Base-by-base conservation (phyloP, 805 yeast species). In the Ogataea philodendri region DNA sequence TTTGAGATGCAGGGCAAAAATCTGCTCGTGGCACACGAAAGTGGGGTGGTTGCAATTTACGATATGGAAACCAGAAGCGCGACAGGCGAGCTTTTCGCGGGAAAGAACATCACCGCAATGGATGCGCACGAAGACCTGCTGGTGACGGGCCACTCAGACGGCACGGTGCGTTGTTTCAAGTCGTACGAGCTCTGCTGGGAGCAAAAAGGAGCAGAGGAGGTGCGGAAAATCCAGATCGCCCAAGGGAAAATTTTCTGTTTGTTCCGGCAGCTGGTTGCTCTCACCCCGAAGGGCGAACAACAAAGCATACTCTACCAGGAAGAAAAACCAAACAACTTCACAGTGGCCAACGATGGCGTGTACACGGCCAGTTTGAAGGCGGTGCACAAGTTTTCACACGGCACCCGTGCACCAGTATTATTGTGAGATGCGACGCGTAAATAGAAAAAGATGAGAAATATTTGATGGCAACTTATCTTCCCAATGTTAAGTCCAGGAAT, bases 1-100 rank as follows among this genome's bases (percentile, higher is more conserved):
- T 72, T 61, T 49, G 84, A 72, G 18, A 70, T 75, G 13, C 59
- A 54, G 6, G 77, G 69, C 0, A 71, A 69, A 42, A 41, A 46
- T 4, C 51, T 72, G 3, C 54, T 64, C 16, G 72, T 70, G 2
- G 83, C 69, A 1, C 57, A 68, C 45, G 49, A 43, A 20, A 62
- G 67, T 29, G 74, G 74, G 2, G 39, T 37, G 4, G 48, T 74
- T 4, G 59, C 69, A 0, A 37, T 55, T 7, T 73, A 76, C 76
- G 71, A 72, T 51, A 20, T 63, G 19, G 49, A 61, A 16, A 51
- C 50, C 2, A 39, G 51, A 19, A 18, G 45, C 5, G 47, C 32
- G 11, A 22, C 51, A 8, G 52, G 55, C 1, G 63, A 60, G 31
- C 39, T 48, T 14, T 15, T 25, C 5, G 44, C 46, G 2, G 42